These are phyloP conservation scores for Kwoniella botswanensis DNA, from an alignment of 768 basidiomycete species.

Conservation along the genomic window DNA sequence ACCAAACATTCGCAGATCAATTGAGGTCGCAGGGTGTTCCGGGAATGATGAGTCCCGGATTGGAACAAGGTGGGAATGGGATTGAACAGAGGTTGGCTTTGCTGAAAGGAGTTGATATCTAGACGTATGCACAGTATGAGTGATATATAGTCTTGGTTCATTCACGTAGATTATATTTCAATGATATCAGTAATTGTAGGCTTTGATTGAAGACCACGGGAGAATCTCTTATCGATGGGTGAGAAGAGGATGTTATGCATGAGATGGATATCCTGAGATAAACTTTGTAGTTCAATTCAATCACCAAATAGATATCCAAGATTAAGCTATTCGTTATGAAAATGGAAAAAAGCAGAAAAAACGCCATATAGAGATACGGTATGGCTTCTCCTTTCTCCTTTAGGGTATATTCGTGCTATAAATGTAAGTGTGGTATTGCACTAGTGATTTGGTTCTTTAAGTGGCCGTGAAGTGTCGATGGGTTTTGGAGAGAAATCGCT, in stretches of 20 bases:
- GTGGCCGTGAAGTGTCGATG: too few relatives aligned
- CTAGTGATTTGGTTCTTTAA: background rate
- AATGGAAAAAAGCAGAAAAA: background rate
- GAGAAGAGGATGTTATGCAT: background rate
- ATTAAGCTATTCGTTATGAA: background rate
- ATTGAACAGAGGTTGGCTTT: slow-evolving; percentile 43
- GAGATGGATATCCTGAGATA: background rate
- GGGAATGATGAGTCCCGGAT: slow-evolving; percentile 29
- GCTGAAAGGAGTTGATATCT: slow-evolving; percentile 27
- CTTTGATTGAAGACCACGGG: background rate
- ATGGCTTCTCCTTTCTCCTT: background rate
- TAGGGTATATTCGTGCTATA: background rate
- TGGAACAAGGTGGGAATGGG: slow-evolving; percentile 32
- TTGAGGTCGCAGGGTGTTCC: slow-evolving; percentile 4
- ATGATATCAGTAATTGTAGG: background rate
- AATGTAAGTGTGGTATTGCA: background rate
- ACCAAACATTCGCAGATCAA: background rate
- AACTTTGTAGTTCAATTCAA: background rate
- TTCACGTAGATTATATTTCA: background rate
- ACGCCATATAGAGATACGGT: background rate
- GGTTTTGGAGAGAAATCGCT: background rate
- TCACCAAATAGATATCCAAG: background rate
- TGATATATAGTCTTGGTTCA: background rate
- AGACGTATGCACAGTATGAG: background rate
- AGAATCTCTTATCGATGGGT: background rate